Evolutionary conservation across 192 early-diverging fungal species (phyloP).

Genomic region (Pilaira anomala): DNA sequence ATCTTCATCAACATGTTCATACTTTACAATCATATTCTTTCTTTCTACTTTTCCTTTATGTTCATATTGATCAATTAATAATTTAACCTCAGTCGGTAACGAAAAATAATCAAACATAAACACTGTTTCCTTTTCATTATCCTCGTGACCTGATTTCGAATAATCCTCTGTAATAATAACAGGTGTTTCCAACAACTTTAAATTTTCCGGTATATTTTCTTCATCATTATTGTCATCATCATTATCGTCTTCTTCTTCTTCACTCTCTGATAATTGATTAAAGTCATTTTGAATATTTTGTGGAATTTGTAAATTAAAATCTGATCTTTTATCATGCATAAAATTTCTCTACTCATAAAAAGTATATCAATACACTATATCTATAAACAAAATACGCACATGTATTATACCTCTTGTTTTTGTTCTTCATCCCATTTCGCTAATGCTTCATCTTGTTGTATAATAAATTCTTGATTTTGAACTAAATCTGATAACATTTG

Average conservation of each 20-base stretch:
- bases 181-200: no score
- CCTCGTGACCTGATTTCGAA: background rate
- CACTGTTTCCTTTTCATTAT: background rate
- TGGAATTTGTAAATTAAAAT: background rate
- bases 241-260: background rate
- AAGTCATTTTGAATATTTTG: background rate
- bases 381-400: no score
- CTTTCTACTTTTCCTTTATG: constrained; percentile 1
- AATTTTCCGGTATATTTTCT: no score
- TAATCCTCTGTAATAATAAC: background rate
- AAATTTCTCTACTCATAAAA: no score
- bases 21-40: background rate
- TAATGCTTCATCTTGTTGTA: background rate
- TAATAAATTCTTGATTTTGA: background rate
- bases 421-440: background rate
- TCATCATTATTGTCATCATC: background rate
- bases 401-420: background rate
- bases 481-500: background rate
- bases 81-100: constrained; percentile 8
- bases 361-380: no score
- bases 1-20: background rate
- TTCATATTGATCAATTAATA: constrained; percentile 16
- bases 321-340: no score
- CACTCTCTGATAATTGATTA: background rate
- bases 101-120: constrained; percentile 24